Conservation (phyloP, 2,329 filamentous ascomycete species). For the Neopestalotiopsis sp. region DNA sequence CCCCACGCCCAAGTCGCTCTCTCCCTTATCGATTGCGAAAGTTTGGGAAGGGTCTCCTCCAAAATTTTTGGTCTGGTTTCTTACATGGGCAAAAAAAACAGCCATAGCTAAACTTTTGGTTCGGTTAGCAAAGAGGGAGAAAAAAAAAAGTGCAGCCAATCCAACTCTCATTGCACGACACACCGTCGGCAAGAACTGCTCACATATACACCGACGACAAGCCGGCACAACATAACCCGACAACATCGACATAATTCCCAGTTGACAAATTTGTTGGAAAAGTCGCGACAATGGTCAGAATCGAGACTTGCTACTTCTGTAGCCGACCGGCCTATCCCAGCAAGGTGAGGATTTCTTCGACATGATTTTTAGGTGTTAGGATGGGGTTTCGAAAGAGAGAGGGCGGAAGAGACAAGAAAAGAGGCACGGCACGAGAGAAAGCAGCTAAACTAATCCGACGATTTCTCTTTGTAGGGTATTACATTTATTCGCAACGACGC, state of each 20-base stretch:
- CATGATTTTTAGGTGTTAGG: background rate
- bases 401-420: background rate
- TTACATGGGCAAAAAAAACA: background rate
- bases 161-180: background rate
- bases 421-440: background rate
- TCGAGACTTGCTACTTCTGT: conserved; percentile 76
- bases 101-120: background rate
- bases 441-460: background rate
- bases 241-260: background rate
- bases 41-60: conserved; percentile 1
- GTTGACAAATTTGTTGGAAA: background rate
- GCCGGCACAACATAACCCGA: background rate
- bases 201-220: background rate
- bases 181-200: no score
- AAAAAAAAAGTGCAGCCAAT: background rate
- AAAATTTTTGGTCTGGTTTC: conserved; percentile 4
- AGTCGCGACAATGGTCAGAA: conserved; percentile 39
- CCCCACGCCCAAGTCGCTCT: background rate
- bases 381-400: background rate
- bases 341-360: conserved; percentile 49
- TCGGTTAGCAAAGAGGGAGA: background rate
- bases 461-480: conserved; percentile 1
- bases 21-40: background rate
- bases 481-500: conserved; percentile 33
- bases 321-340: conserved; percentile 68